Evolutionary conservation across 2,329 filamentous ascomycete species (phyloP), one percentile per base, ranked within the genome.

Genomic region (Ascosphaera aggregata): DNA sequence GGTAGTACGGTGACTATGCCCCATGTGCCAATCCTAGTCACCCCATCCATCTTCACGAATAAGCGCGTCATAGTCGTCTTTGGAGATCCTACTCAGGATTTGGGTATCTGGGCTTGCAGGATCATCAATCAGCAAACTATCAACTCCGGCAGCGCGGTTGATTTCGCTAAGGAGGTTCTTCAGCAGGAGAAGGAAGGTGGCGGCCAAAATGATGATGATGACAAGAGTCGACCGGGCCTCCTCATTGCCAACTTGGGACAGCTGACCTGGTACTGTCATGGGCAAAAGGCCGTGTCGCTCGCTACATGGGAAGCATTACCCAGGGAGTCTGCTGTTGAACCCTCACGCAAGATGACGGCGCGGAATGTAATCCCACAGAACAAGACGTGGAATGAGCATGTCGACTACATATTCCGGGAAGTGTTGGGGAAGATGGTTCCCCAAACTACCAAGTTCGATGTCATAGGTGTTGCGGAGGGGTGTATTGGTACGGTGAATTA

Each of bases 221-320:
- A 39, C 24, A 37, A 27, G 9, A 11, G 62, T 16, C 19, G 49
- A 0, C 1, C 72, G 66, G 0, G 77, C 2, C 59, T 94, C 41
- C 58, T 94, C 19, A 60, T 93, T 18, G 70, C 81, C 36, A 94
- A 93, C 51, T 64, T 72, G 3, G 81, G 80, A 3, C 74, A 91
- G 56, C 60, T 80, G 15, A 62, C 75, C 48, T 94, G 81, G 74
- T 80, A 78, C 53, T 71, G 78, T 32, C 65, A 69, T 39, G 65
- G 65, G 1, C 57, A 65, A 39, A 65, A 67, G 37, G 63, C 72
- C 0, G 61, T 92, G 43, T 78, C 70, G 1, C 52, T 65, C 1
- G 50, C 52, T 0, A 66, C 64, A 2, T 78, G 76, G 63, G 51
- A 61, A 5, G 63, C 62, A 1, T 57, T 76, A 35, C 73, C 75